phyloP scores from a whole-genome alignment of 805 yeast genomes.

The Dipodascus geniculatus region DNA sequence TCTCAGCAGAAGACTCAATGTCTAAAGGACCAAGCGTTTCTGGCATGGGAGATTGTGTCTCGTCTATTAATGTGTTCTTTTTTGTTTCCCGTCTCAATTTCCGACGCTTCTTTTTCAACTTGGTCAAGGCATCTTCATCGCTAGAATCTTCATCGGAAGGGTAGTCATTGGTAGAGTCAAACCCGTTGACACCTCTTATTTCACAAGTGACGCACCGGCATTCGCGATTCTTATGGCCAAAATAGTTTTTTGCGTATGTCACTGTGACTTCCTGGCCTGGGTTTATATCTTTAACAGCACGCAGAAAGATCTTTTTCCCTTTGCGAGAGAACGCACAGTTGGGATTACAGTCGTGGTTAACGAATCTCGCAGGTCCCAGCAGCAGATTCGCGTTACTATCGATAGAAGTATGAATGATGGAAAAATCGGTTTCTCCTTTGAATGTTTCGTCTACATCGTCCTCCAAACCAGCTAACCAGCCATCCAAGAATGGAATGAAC shows the following conservation, averaged over 20 bases:
- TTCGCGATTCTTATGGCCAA: constrained; percentile 32
- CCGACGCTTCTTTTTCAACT: background rate
- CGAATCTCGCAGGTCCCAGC: constrained; percentile 39
- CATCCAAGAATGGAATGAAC: constrained; percentile 27
- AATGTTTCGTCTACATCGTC: constrained; percentile 26
- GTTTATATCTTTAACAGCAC: constrained; percentile 25
- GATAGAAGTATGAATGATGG: constrained; percentile 30
- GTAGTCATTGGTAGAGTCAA: constrained; percentile 8
- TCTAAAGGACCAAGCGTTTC: background rate
- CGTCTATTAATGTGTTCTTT: background rate
- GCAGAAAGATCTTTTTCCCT: constrained; percentile 23
- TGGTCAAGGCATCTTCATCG: background rate
- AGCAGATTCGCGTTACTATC: constrained; percentile 27
- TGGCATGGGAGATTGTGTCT: background rate
- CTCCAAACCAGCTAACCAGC: constrained; percentile 27
- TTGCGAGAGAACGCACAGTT: constrained; percentile 29
- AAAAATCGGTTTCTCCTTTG: constrained; percentile 30
- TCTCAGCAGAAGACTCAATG: background rate
- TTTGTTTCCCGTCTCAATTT: background rate
- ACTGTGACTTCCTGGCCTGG: constrained; percentile 40
- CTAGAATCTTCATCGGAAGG: background rate
- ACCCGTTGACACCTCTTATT: constrained; percentile 22
- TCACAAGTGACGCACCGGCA: constrained; percentile 38
- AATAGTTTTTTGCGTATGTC: constrained; percentile 31
- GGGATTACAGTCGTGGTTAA: constrained; percentile 37